Evolutionary conservation across 108 stramenopile genomes (phyloP).

Genomic region (Thalassiosira profunda): DNA sequence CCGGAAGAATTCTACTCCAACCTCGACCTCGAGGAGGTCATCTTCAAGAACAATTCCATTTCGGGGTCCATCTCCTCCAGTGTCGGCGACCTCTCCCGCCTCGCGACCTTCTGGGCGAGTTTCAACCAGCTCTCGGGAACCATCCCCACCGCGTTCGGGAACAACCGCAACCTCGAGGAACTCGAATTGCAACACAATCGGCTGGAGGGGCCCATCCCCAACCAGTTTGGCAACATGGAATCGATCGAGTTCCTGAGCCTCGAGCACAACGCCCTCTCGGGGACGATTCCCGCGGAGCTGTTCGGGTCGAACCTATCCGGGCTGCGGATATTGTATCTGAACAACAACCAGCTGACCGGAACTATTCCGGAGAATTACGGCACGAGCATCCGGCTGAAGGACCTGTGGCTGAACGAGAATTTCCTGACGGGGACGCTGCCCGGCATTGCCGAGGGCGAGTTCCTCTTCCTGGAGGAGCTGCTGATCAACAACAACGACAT

Average conservation of each 20-base stretch:
- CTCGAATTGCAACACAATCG: constrained; percentile 66
- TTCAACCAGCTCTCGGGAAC: constrained; percentile 59
- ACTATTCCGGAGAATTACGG: constrained; percentile 63
- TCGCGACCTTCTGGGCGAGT: constrained; percentile 64
- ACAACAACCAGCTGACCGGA: constrained; percentile 60
- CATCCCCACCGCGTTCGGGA: constrained; percentile 63
- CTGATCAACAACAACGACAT: constrained; percentile 47
- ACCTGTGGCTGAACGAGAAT: constrained; percentile 62
- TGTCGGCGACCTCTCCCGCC: constrained; percentile 52
- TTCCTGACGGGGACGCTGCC: constrained; percentile 61
- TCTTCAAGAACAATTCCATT: constrained; percentile 70
- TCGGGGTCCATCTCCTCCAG: constrained; percentile 55
- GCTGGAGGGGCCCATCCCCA: constrained; percentile 66
- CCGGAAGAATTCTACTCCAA: constrained; percentile 47
- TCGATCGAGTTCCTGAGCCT: constrained; percentile 49
- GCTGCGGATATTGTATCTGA: constrained; percentile 53
- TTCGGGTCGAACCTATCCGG: constrained; percentile 52
- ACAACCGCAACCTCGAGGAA: constrained; percentile 44
- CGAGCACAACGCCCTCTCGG: constrained; percentile 62
- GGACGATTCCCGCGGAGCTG: constrained; percentile 69
- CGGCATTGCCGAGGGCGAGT: constrained; percentile 43
- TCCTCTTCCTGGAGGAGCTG: constrained; percentile 54
- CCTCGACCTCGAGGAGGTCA: constrained; percentile 44
- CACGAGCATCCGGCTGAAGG: constrained; percentile 44
- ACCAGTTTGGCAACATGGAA: constrained; percentile 68